Base-by-base conservation (phyloP, 129 eudicot genomes). In the Erigeron canadensis region DNA sequence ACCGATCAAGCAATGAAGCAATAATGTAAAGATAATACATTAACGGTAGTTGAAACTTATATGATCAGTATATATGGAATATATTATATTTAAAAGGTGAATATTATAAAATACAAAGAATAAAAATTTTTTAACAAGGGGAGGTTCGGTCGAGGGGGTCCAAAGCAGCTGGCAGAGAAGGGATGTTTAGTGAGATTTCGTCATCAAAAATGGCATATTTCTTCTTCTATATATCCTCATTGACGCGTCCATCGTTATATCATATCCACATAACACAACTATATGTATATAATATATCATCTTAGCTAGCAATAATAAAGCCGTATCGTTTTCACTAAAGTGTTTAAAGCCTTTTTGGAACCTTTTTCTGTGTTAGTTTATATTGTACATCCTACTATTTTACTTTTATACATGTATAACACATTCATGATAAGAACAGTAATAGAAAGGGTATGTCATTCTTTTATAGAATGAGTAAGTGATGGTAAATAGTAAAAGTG, bases 111-210 rank as follows among this genome's bases (percentile, higher is more conserved):
- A 40, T n/a, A 45, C 34, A 7, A 55, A 42, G 54, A 22, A 39
- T n/a, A 61, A 0, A 70, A 7, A 1, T 28, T 28, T 28, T 28
- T 28, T 28, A 73, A 60, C n/a, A 44, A 73, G 18, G 13, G 22
- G 34, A 70, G 51, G 53, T 54, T 55, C 11, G 53, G 38, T 55
- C 11, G 48, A 39, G 40, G 59, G 79, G 80, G 13, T 41, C 61
- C 66, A 75, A 66, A 54, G 80, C 67, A 67, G 74, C 68, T 67
- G 80, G 80, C 74, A 75, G 67, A 44, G 34, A 75, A 75, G 4
- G 40, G 74, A 67, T 75, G 61, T 67, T 45, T 66, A 67, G 40
- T 55, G 61, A 67, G 68, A 67, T 75, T 75, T 75, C 74, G 67
- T 75, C 74, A 75, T 75, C 67, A 75, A 75, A 75, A 75, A 44